Percentiles rank a stretch among this genome's conserved stretches.
These are phyloP conservation scores for Aureobasidium namibiae DNA, from an alignment of 2,329 filamentous ascomycete species.

Conservation along the genomic window DNA sequence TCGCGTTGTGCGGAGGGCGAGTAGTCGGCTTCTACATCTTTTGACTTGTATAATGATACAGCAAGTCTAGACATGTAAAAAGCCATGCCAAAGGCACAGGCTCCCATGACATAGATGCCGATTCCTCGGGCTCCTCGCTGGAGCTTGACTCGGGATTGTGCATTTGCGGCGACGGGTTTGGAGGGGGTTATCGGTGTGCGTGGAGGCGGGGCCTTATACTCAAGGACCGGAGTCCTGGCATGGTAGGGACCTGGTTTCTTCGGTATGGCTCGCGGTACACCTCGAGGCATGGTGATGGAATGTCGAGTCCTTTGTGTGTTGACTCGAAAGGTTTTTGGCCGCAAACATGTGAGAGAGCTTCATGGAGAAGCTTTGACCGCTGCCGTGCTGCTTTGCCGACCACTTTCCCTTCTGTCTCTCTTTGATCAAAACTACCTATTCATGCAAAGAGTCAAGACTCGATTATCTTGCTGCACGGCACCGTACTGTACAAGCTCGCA, in stretches of 20 bases:
- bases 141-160: slow-evolving; percentile 1
- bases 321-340: neutral
- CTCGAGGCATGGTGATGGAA: slow-evolving; percentile 5
- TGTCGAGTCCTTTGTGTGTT: neutral
- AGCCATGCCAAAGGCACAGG: slow-evolving; percentile 31
- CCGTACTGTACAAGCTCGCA: too few species aligned
- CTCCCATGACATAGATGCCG: slow-evolving; percentile 6
- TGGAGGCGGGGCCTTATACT: neutral
- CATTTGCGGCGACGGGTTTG: slow-evolving; percentile 4
- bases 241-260: slow-evolving; percentile 12
- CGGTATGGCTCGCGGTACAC: neutral
- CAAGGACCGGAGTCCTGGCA: neutral
- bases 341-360: neutral
- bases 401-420: neutral
- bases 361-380: neutral
- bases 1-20: slow-evolving; percentile 25
- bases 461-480: neutral
- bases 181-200: neutral
- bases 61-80: slow-evolving; percentile 33
- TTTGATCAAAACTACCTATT: neutral
- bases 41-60: slow-evolving; percentile 21
- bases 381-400: neutral
- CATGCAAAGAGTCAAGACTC: neutral
- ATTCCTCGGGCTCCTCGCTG: slow-evolving; percentile 8
- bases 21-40: neutral